Base-by-base conservation (phyloP, 2,329 filamentous ascomycete genomes). In the Rugonectria rugulosa region DNA sequence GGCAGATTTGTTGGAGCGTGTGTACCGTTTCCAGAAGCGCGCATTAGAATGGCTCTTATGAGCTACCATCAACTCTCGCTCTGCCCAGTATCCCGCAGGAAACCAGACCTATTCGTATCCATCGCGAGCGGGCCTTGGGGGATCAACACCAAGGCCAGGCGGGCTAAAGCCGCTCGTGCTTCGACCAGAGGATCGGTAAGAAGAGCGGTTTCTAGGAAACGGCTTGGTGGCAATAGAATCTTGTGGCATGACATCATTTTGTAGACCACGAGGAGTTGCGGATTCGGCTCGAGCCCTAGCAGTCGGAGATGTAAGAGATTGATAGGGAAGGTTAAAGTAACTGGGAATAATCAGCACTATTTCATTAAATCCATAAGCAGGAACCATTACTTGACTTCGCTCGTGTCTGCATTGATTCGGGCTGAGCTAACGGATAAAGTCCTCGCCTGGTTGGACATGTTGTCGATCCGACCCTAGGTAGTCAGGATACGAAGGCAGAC, bases 101-200 rank as follows among this genome's bases (percentile, higher is more conserved):
- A 83, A 86, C 84, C 83, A 86, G 20, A 86, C 84, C 84, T 82
- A 87, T 72, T 87, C 84, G 64, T 72, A 77, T 34, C 83, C 83
- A 38, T 80, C 76, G 43, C 72, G 79, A 48, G 84, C 72, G n/a
- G 80, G 77, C 2, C 84, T 79, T 20, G 83, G 84, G 3, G 83
- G 83, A 52, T 86, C 82, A 23, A 81, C 67, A 14, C 68, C 70
- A 15, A 69, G 73, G 46, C 56, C 49, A 14, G 63, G 57, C 14
- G 51, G 36, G 5, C 31, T 6, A 5, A 53, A 8, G n/a, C 17
- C 21, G 14, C 11, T 21, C 5, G 10, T 34, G 10, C 41, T 40
- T 9, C 36, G 36, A 19, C 44, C 15, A 6, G 7, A 27, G 4
- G 46, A 47, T 5, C 51, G 46, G 26, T 60, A 48, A 1, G 62